Evolutionary conservation across 495 filamentous ascomycete genomes (phyloP).

Genomic region (Neurospora sp.): DNA sequence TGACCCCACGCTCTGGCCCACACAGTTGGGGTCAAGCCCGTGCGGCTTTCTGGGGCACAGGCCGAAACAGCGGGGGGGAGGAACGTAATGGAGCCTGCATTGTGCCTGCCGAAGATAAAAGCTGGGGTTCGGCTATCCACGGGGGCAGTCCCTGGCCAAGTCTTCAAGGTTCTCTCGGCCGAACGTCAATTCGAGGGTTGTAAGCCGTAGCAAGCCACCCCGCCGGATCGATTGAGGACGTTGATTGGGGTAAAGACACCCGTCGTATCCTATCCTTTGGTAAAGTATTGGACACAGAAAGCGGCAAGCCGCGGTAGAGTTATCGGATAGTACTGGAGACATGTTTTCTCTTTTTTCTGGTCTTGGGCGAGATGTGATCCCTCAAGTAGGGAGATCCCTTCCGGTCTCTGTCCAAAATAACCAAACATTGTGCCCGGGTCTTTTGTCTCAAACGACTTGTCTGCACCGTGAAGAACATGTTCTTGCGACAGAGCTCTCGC

Average conservation of each 20-base stretch:
- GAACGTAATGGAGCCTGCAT: background rate
- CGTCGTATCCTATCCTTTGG: background rate
- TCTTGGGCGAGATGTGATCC: background rate
- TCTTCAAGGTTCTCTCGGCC: constrained; percentile 14
- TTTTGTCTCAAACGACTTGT: background rate
- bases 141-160: constrained; percentile 6
- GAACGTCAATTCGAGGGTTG: constrained; percentile 18
- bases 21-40: background rate
- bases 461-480: constrained; percentile 22
- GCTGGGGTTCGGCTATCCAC: constrained; percentile 23
- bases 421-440: background rate
- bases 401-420: background rate
- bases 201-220: constrained; percentile 26
- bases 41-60: background rate
- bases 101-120: constrained; percentile 2
- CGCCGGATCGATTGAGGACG: background rate
- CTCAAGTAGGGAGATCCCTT: background rate
- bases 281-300: background rate
- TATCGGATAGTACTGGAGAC: background rate
- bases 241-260: background rate
- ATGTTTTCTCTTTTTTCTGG: background rate
- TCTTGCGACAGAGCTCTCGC: constrained; percentile 34
- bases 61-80: background rate
- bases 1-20: background rate
- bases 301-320: background rate